Evolutionary conservation across 257 asterid species (phyloP), one percentile per base, ranked within the genome.

Genomic region (Nicotiana undulata): DNA sequence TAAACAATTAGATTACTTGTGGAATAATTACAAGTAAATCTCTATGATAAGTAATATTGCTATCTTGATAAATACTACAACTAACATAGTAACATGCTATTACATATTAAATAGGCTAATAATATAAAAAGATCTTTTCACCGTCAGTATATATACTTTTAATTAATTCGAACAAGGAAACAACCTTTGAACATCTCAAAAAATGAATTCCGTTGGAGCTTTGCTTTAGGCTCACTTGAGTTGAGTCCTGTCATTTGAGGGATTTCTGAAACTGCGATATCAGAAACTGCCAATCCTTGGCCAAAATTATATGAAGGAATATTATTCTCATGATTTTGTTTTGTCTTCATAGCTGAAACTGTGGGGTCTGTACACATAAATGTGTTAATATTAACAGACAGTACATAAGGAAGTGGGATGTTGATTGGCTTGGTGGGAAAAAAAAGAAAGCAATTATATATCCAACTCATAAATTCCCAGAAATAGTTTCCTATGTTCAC

Each of bases 321-420:
- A 67, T 64, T 56, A 18, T 66, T 52, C 28, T 22, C 60, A 80
- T 76, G 60, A 75, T 80, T 67, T 28, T 77, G 68, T 34, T 77
- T 60, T 52, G 80, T 52, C 63, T 56, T 51, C 59, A 46, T 26
- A 52, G 64, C 44, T 22, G 74, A 55, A 60, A 65, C 28, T 20
- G 79, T 80, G 83, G 79, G 66, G 80, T 80, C 72, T 75, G 16
- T 56, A 49, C 76, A 37, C 79, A 84, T 61, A 75, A 60, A 75
- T 79, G 63, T 64, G 66, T 31, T 79, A 44, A 49, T 24, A 76
- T 77, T 32, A 85, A 63, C 44, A 37, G 80, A 75, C 79, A 78
- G 58, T 68, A 78, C 79, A 51, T 72, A 82, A 80, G 58, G 60
- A 55, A 53, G 75, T 82, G 68, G 81, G 83, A 18, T 80, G 75